Evolutionary conservation across 345 rosid species (phyloP), one percentile per base, ranked within the genome.

Genomic region (Sonneratia alba): DNA sequence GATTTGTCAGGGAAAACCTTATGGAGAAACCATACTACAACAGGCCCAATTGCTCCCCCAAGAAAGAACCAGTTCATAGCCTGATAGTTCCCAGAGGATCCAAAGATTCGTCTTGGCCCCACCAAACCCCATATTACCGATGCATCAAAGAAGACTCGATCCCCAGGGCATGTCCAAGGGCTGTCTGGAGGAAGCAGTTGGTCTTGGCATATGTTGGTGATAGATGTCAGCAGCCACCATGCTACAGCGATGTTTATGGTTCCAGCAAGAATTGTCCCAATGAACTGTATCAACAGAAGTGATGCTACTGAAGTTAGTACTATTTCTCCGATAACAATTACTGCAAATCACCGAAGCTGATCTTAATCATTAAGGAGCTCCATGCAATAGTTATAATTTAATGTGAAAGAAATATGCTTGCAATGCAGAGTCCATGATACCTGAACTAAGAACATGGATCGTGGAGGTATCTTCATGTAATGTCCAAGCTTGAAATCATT

Each of bases 391-490:
- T 40, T 40, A 27, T 40, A 4, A 4, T 40, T 40, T 40, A 4
- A 40, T 40, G 43, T 27, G 43, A 4, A 4, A 40, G 7, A 4
- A 40, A 40, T 8, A 40, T 40, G 43, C 43, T 40, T 40, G 43
- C 43, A 40, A 40, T 4, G 9, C 43, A 40, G 43, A 40, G 43
- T 40, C 9, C 63, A 71, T 77, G 38, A 37, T 82, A 85, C 91
- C 95, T 87, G 96, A 79, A 91, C 97, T 80, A 91, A 81, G 88
- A 91, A 93, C 97, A 93, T 91, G 36, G 96, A 89, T 77, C 92
- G 82, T 71, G 96, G 97, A 69, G 97, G 98, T 65, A 93, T 93
- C 87, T 93, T 93, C 98, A 93, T 90, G 82, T 90, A 90, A 73
- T 92, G 97, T 67, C 98, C 96, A 37, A 89, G 88, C 84, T 92